Evolutionary conservation across 2,329 filamentous ascomycete species (phyloP), one percentile per base, ranked within the genome.

Genomic region (Colletotrichum sp.): DNA sequence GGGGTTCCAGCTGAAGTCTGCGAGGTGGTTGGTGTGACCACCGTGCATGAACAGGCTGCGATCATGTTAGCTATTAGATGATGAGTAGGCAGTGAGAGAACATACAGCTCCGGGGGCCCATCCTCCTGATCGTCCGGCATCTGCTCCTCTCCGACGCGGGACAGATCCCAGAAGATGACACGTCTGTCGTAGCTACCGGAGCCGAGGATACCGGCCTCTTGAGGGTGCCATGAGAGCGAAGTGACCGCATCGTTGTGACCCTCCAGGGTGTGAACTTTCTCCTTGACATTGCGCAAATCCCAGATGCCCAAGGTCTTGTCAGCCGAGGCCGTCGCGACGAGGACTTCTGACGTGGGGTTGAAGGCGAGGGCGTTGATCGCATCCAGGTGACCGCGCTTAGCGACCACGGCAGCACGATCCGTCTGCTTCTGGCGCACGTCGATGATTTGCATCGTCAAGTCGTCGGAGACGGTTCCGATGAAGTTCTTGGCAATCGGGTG

Each of bases 281-380:
- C 92, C 83, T 95, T 96, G 74, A 98, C 91, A 82, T 98, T 98
- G 78, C 97, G 93, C 76, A 99, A 87, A 86, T 99, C 97, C 96
- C 97, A 99, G 72, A 99, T 90, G 13, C 94, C 96, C 77, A 99
- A 95, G 0, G 96, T 97, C 87, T 98, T 98, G 84, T 99, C 97
- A 1, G 95, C 96, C 32, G 96, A 99, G 4, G 95, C 97, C 0
- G 97, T 99, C 12, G 96, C 97, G 52, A 99, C 90, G 48, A 98
- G 90, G 43, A 94, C 95, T 82, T 99, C 96, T n/a, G 94, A 94
- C 36, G 93, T 93, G 0, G 96, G 96, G 82, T 98, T 98, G 87
- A 98, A 99, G 1, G 97, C 93, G 30, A 99, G 88, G n/a, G 95
- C 94, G 83, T 99, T 99, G 85, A 99, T 96, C 21, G 96, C 96